Conservation (phyloP, 2,329 filamentous ascomycete genomes). For the Aplosporella prunicola region DNA sequence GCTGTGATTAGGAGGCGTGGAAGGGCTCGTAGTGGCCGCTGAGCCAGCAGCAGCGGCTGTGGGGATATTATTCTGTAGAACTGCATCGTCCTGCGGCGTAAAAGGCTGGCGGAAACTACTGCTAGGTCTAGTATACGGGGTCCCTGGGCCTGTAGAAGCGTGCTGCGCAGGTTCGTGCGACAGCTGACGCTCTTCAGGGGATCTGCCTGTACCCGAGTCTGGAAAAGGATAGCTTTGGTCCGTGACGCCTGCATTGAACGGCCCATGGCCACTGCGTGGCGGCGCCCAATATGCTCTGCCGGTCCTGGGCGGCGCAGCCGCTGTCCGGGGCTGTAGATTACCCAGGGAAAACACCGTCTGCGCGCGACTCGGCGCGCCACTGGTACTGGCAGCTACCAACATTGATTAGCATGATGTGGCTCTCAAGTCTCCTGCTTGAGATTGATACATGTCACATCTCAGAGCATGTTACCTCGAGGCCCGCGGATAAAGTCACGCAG, state of each 20-base stretch:
- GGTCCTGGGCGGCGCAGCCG: constrained; percentile 1
- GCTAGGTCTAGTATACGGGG: constrained; percentile 7
- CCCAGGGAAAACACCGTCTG: too few relatives aligned
- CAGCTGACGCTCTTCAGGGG: neutral
- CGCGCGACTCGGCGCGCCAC: too few relatives aligned
- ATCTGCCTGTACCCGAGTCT: neutral
- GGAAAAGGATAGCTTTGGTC: neutral
- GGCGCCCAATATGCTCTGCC: constrained; percentile 10
- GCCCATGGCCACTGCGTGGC: constrained; percentile 7
- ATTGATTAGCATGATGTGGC: too few relatives aligned
- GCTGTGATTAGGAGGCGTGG: constrained; percentile 1
- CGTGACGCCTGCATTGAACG: neutral
- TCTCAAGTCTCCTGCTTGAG: too few relatives aligned
- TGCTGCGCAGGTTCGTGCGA: neutral
- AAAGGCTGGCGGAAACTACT: constrained; percentile 3
- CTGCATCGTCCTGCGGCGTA: constrained; percentile 8
- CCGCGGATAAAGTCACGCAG: constrained; percentile 7
- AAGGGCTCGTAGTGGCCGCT: too few relatives aligned
- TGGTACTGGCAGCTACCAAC: too few relatives aligned
- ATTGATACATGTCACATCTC: constrained; percentile 2
- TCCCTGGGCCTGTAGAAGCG: constrained; percentile 1
- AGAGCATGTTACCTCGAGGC: neutral
- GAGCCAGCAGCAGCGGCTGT: too few relatives aligned
- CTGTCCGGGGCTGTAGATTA: constrained; percentile 4
- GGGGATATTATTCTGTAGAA: too few relatives aligned